Evolutionary conservation across 768 basidiomycete genomes (phyloP).

Genomic region (Sporobolomyces roseus): DNA sequence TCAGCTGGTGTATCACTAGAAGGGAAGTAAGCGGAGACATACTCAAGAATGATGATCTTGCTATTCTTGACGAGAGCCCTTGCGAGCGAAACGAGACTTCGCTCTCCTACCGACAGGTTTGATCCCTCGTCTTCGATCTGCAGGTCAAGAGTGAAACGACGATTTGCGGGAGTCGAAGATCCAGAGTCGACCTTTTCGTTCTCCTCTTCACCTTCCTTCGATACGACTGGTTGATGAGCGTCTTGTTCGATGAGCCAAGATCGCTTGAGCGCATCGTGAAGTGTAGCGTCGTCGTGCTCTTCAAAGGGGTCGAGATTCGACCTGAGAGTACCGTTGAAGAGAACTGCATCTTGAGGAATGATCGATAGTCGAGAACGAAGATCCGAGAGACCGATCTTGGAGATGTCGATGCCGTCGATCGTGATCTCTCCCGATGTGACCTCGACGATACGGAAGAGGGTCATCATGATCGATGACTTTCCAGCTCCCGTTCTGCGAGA

Average conservation of each 20-base stretch:
- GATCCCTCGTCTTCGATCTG: constrained; percentile 79
- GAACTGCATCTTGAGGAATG: constrained; percentile 45
- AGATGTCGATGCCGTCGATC: constrained; percentile 80
- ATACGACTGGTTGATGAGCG: background rate
- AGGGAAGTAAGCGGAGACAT: constrained; percentile 56
- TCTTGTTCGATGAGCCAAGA: constrained; percentile 69
- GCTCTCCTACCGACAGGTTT: constrained; percentile 52
- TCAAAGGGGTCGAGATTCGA: constrained; percentile 86
- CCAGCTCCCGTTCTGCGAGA: constrained; percentile 46
- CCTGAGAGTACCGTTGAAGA: constrained; percentile 65
- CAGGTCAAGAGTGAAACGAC: constrained; percentile 75
- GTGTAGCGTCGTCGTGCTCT: constrained; percentile 67
- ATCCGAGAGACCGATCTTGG: constrained; percentile 65
- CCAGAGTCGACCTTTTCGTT: constrained; percentile 49
- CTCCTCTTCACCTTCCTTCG: constrained; percentile 1
- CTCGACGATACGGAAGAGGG: constrained; percentile 80
- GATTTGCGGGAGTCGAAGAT: constrained; percentile 41
- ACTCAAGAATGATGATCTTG: constrained; percentile 80
- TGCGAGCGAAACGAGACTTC: constrained; percentile 75
- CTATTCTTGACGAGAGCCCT: constrained; percentile 63
- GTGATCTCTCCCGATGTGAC: constrained; percentile 65
- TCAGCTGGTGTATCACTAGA: too few species aligned
- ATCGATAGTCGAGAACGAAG: constrained; percentile 43
- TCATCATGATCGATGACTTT: constrained; percentile 80
- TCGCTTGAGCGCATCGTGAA: constrained; percentile 84